Base-by-base conservation (phyloP, 2,329 filamentous ascomycete species). In the Penicillium sp. region DNA sequence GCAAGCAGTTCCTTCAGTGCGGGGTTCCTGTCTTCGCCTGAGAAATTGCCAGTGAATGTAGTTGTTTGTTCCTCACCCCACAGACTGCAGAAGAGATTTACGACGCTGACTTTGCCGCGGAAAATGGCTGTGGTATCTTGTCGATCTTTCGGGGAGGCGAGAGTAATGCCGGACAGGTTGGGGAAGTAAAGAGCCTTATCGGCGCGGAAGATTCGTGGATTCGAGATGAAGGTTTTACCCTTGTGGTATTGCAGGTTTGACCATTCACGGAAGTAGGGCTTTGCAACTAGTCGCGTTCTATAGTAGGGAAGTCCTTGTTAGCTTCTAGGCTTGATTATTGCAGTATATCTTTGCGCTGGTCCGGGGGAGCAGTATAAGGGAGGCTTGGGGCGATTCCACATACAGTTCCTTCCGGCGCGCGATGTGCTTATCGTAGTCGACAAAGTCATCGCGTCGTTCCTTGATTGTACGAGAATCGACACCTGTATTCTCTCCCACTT, bases 221-320 rank as follows among this genome's bases (percentile, higher is more conserved):
- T 93, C 21, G 91, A 87, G 51, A 93, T 80, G 78, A 97, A 99
- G 24, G 91, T 91, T 77, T 99, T 99, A 69, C 95, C 95, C 67
- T 92, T 86, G 77, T 82, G 78, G 63, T 95, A 88, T 64, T 88
- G 84, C 75, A 97, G 84, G 76, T 96, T 95, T 58, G 85, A 86
- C 90, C 92, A 97, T 81, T 99, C 93, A 74, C 92, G 90, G 79
- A 96, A 99, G 77, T 99, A 99, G 2, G 93, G 93, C 57, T 90
- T 90, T 21, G 88, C 81, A 70, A 96, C 88, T 73, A 91, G 87
- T 64, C 85, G 83, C 45, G 90, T 90, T 53, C 88, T 91, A 64
- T 67, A 22, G 6, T 19, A 4, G 19, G 14, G 1, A 13, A 19
- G 7, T 16, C 21, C 31, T 31, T 45, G 35, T 62, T 60, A 59